Evolutionary conservation across 2,329 filamentous ascomycete species (phyloP), one percentile per base, ranked within the genome.

Genomic region (Monilinia aucupariae): DNA sequence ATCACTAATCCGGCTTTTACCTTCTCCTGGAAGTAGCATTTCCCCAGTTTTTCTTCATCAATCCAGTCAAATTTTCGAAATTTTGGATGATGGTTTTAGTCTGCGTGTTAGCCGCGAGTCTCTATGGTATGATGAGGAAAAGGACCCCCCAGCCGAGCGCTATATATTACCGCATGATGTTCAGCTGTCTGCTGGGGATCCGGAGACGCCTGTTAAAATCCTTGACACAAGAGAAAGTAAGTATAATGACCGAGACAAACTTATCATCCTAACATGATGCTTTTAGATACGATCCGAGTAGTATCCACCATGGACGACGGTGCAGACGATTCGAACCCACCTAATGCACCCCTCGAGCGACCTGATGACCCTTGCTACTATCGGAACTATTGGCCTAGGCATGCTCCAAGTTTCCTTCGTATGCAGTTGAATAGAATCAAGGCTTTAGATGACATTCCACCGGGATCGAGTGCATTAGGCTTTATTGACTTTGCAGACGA

Each of bases 381-480:
- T 53, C 50, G 50, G 1, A 53, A 53, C 50, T 53, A 53, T 25
- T 53, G 50, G 50, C 32, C 50, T 25, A 25, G 50, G n/a, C 50
- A 53, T 53, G 50, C 50, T 39, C 50, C 50, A 39, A 53, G n/a
- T 37, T 53, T 37, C 32, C 50, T 53, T 39, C 32, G 50, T 39
- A 37, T 53, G 5, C 50, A 39, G 32, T 2, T 37, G n/a, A 53
- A 53, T 37, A 53, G n/a, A 39, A 53, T 53, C 50, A 53, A 53
- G 32, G 32, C 32, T 39, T 5, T 53, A 39, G 50, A 53, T 25
- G 32, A 1, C 7, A 53, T 53, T 39, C 50, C 50, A 37, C 50
- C 50, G n/a, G 32, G n/a, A 10, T 2, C 1, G 2, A 25, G 3
- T 25, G 32, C n/a, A 39, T 39, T 47, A 25, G 8, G 50, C n/a